Base-by-base conservation (phyloP, 129 eudicot genomes). In the Helianthus tuberosus region DNA sequence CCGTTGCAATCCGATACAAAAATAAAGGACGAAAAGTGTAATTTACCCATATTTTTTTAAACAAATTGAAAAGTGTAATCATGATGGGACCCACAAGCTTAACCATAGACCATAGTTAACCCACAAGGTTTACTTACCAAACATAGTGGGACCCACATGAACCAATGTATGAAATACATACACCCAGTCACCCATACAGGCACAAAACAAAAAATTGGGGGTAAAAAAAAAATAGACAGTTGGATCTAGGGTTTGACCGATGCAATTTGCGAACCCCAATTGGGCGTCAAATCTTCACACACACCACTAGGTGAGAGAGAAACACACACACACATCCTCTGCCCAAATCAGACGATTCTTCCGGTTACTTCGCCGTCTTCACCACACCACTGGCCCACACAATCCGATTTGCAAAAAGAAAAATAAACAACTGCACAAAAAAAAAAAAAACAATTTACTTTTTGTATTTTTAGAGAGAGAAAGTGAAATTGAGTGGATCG, bases 311-410 rank as follows among this genome's bases (percentile, higher is more conserved):
- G 81, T 77, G 81, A 77, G 76, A 69, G 81, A 77, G 81, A 69
- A 70, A 60, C 20, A 17, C 9, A n/a, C 20, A n/a, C 20, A 20
- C 23, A 59, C 55, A 68, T 55, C 23, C 13, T 55, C 62, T 71
- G 66, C 64, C 41, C 72, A 80, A 69, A 74, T 66, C 79, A 73
- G 82, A 77, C n/a, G 71, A 77, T 77, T 73, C 86, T 74, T 77
- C 86, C 86, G 82, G 86, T 74, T 36, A 72, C 79, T 58, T 67
- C 82, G 69, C 77, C 85, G 85, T 69, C 81, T 60, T 66, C 73
- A 81, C 77, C 86, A 43, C 72, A 66, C 52, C 53, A 43, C 36
- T 77, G 78, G 86, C 82, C 86, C 86, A 61, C 80, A 68, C 74
- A 62, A 72, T 74, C 75, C 49, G 66, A 53, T 54, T 57, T 43